Percentiles rank a stretch among this genome's conserved stretches.
These are phyloP conservation scores for Suhomyces terraborum DNA, from an alignment of 1,139 yeast species.

Conservation along the genomic window DNA sequence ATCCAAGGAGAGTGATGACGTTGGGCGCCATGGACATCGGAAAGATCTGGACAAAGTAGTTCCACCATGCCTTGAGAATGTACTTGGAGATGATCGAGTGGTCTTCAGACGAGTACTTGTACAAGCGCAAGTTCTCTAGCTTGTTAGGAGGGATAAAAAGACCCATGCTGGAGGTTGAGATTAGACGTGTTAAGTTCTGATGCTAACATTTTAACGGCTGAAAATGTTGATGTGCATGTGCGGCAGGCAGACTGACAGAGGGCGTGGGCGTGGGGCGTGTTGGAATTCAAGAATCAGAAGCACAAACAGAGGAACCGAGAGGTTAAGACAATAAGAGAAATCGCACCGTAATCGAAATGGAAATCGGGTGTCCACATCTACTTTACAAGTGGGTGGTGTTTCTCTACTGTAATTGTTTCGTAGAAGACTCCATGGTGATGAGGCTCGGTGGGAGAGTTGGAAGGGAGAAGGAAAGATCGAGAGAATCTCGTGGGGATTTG, in stretches of 20 bases:
- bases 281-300: background rate
- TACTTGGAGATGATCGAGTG: slow-evolving; percentile 75
- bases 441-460: too few species aligned
- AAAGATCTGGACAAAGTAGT: slow-evolving; percentile 66
- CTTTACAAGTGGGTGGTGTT: too few species aligned
- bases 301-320: too few species aligned
- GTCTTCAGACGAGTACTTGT: slow-evolving; percentile 78
- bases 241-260: too few species aligned
- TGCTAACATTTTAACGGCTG: background rate
- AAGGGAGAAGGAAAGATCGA: too few species aligned
- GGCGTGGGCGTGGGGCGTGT: background rate
- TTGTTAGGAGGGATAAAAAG: slow-evolving; percentile 64
- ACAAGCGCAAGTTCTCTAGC: slow-evolving; percentile 62
- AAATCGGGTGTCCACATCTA: too few species aligned
- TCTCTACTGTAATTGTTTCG: too few species aligned
- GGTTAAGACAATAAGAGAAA: too few species aligned
- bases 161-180: slow-evolving; percentile 52
- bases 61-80: slow-evolving; percentile 80
- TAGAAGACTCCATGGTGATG: too few species aligned
- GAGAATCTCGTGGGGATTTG: too few species aligned
- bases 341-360: too few species aligned
- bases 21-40: slow-evolving; percentile 90
- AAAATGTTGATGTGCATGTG: slow-evolving; percentile 7
- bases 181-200: background rate
- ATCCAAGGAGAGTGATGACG: slow-evolving; percentile 78